These are phyloP conservation scores for Piper betle DNA, from an alignment of 164 flowering plant genomes.

Conservation along the genomic window DNA sequence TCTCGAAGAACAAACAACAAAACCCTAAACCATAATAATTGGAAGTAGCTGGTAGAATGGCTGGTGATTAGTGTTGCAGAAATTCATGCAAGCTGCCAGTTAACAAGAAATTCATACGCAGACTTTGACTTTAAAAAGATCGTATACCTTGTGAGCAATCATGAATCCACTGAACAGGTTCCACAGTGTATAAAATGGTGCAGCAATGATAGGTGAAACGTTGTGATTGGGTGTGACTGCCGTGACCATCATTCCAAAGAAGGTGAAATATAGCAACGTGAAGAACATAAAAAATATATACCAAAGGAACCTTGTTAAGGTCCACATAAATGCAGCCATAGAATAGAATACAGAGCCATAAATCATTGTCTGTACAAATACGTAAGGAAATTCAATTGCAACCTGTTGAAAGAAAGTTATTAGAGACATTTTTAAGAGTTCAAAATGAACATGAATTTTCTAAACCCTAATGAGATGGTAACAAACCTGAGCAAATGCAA, in stretches of 20 bases:
- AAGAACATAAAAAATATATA: slow-evolving; percentile 61
- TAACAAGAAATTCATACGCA: too few relatives aligned
- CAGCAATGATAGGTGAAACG: slow-evolving; percentile 60
- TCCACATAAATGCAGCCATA: slow-evolving; percentile 74
- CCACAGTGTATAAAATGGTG: slow-evolving; percentile 57
- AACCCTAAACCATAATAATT: too few relatives aligned
- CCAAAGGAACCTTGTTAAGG: slow-evolving; percentile 66
- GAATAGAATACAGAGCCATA: slow-evolving; percentile 58
- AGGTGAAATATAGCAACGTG: slow-evolving; percentile 70
- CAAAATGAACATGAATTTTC: not conserved
- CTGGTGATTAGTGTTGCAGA: not conserved
- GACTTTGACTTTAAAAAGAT: too few relatives aligned
- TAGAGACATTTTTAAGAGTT: not conserved
- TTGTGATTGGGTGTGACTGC: slow-evolving; percentile 74
- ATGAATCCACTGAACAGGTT: slow-evolving; percentile 87
- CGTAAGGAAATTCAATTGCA: slow-evolving; percentile 57
- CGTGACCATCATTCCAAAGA: slow-evolving; percentile 84
- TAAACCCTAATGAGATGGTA: not conserved
- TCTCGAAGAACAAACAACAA: too few relatives aligned
- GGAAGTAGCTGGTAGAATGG: too few relatives aligned
- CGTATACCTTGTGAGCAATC: slow-evolving; percentile 24
- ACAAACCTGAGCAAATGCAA: slow-evolving; percentile 73
- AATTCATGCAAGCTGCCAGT: not conserved
- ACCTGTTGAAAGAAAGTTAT: slow-evolving; percentile 30
- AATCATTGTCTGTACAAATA: slow-evolving; percentile 41